Percentiles rank a stretch among this genome's conserved stretches.
These are phyloP conservation scores for Petasospora fabianii DNA, from an alignment of 1,139 yeast species.

Conservation along the genomic window DNA sequence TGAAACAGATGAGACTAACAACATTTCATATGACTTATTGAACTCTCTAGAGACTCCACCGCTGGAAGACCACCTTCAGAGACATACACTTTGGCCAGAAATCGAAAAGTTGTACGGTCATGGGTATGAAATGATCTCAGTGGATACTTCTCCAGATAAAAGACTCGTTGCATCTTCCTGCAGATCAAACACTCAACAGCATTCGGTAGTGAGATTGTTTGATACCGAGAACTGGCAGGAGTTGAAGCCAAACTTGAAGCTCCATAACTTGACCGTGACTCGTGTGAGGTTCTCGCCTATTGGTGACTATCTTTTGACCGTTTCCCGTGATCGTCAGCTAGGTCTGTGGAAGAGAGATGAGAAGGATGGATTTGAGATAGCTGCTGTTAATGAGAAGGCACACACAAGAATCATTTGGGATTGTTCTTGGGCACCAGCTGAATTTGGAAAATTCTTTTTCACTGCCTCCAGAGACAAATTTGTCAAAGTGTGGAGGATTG, in stretches of 20 bases:
- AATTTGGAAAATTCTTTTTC: constrained; percentile 46
- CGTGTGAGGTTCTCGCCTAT: constrained; percentile 73
- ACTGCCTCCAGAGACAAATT: constrained; percentile 89
- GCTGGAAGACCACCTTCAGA: constrained; percentile 81
- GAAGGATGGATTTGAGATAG: constrained; percentile 39
- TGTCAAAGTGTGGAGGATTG: constrained; percentile 64
- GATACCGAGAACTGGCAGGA: constrained; percentile 63
- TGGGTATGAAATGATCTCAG: constrained; percentile 87
- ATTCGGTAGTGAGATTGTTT: constrained; percentile 81
- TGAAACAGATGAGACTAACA: constrained; percentile 38
- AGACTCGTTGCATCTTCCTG: constrained; percentile 83
- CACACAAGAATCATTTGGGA: constrained; percentile 96
- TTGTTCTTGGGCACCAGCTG: constrained; percentile 71
- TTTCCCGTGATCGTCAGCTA: constrained; percentile 87
- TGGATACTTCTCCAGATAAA: constrained; percentile 69
- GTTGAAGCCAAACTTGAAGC: constrained; percentile 42
- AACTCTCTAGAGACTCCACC: constrained; percentile 59
- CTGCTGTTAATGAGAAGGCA: constrained; percentile 59
- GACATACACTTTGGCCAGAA: constrained; percentile 94
- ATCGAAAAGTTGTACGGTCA: constrained; percentile 93
- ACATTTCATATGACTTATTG: constrained; percentile 43
- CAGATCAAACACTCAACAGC: constrained; percentile 76
- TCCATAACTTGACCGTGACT: constrained; percentile 84
- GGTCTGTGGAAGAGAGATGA: constrained; percentile 64
- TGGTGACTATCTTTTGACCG: constrained; percentile 67